Base-by-base conservation (phyloP, 1,139 yeast species). In the Taphrina betulina region DNA sequence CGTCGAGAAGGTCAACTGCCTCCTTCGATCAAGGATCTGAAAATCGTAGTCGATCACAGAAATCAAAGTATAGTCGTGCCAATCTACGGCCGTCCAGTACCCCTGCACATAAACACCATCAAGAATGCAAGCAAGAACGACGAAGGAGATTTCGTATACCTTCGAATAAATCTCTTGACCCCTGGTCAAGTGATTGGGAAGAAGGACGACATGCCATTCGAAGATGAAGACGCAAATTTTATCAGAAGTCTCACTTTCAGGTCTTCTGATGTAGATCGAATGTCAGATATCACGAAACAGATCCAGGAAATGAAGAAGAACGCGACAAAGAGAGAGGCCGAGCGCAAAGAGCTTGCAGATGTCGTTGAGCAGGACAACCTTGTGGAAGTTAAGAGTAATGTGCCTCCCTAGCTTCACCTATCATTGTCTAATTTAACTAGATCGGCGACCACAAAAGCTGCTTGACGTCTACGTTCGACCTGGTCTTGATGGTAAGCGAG, bases 101-200 rank as follows among this genome's bases (percentile, higher is more conserved):
- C 98, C 26, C 90, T 92, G 76, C 98, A 92, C 69, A 89, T 92
- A 65, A 88, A 89, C 67, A 77, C 96, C 5, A 90, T 87, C 72
- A 92, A 90, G 68, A 90, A 88, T 69, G 97, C 96, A 50, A 85
- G 95, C 22, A 92, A 89, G 67, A 88, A 85, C 63, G 98, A 92
- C 67, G 98, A 94, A 73, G 97, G 97, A 44, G 97, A 90, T 63
- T 89, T 79, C 69, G 90, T 95, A 1, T 90, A 87, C 67, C 71
- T 92, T 65, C 81, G 98, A 70, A 77, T 92, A 66, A 92, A 92
- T 69, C 89, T 92, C 75, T 84, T 90, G 69, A 84, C 96, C 1
- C 98, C 98, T 0, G 96, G 96, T 64, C 82, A 82, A 51, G 77
- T 78, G 23, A 77, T 85, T 53, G 85, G 82, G 65, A 82, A 80